phyloP scores from a whole-genome alignment of 345 rosid genomes.

The Euclidium syriacum region DNA sequence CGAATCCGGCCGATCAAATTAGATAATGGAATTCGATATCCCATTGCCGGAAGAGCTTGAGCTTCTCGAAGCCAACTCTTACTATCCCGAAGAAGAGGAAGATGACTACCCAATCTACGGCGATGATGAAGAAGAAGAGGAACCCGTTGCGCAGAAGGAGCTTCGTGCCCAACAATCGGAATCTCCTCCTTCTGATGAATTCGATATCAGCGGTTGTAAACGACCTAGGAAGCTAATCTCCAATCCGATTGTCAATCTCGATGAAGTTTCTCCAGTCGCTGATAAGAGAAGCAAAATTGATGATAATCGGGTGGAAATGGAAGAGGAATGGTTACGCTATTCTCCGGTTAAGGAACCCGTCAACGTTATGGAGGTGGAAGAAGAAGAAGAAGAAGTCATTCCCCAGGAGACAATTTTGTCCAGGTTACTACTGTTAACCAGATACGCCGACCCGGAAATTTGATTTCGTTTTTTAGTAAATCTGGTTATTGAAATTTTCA shows the following conservation, averaged over 20 bases:
- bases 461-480: background rate
- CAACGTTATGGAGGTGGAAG: constrained; percentile 19
- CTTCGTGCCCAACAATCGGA: constrained; percentile 13
- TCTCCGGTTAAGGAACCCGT: constrained; percentile 39
- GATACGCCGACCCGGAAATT: background rate
- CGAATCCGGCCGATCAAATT: background rate
- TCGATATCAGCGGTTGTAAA: constrained; percentile 36
- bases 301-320: constrained; percentile 6
- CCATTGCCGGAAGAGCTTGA: constrained; percentile 89
- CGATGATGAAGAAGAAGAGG: constrained; percentile 28
- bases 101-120: constrained; percentile 26
- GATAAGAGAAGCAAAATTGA: constrained; percentile 54
- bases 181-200: constrained; percentile 8
- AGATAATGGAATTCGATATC: constrained; percentile 58
- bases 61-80: constrained; percentile 70
- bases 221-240: constrained; percentile 37
- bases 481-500: background rate
- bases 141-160: constrained; percentile 15
- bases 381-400: constrained; percentile 26
- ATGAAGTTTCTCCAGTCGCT: constrained; percentile 12
- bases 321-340: constrained; percentile 60
- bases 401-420: constrained; percentile 52
- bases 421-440: constrained; percentile 27
- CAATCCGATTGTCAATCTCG: constrained; percentile 23
- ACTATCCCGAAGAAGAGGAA: constrained; percentile 41